Evolutionary conservation across 1,284 basidiomycete species (phyloP), one percentile per base, ranked within the genome.

Genomic region (Microbotryum silenes-acaulis): DNA sequence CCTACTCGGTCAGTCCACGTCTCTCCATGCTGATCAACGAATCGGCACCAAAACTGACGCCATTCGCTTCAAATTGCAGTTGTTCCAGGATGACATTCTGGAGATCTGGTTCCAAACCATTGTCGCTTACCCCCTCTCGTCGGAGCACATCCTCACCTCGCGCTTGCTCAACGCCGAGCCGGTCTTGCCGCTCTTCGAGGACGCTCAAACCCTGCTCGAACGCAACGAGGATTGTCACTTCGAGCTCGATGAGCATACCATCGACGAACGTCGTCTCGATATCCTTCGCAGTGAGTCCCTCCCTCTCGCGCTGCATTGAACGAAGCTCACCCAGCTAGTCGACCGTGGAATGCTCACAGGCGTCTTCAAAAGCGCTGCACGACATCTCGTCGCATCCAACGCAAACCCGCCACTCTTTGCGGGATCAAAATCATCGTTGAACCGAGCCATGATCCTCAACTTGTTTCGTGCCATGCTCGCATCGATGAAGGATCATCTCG

Each of bases 61-160:
- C 5, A 42, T 12, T 42, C 16, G 12, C 51, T 53, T 56, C 6
- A 45, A 51, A 51, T 21, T 33, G 23, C 59, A 87, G 85, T 70
- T 72, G 6, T 77, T 81, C 62, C 76, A 78, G 61, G 79, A 85
- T 51, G 77, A 79, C 2, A 85, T 85, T 65, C 68, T 88, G 6
- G 75, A 80, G 23, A 78, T 84, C 18, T 73, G 88, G 27, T 78
- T 87, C 55, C 78, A 81, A 59, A 79, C 81, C 4, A 74, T 87
- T 44, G 80, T 83, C 3, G 79, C 83, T 0, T 75, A 76, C 21
- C 76, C 77, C 51, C 70, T 81, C 23, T 81, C 81, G 0, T 75
- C 84, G 31, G 85, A 89, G 71, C 81, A 83, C 66, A 16, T 54
- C 14, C 60, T 72, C 27, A 69, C 66, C 23, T n/a, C 29, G 18